These are phyloP conservation scores for Monilinia aucupariae DNA, from an alignment of 2,329 filamentous ascomycete genomes.

Conservation along the genomic window DNA sequence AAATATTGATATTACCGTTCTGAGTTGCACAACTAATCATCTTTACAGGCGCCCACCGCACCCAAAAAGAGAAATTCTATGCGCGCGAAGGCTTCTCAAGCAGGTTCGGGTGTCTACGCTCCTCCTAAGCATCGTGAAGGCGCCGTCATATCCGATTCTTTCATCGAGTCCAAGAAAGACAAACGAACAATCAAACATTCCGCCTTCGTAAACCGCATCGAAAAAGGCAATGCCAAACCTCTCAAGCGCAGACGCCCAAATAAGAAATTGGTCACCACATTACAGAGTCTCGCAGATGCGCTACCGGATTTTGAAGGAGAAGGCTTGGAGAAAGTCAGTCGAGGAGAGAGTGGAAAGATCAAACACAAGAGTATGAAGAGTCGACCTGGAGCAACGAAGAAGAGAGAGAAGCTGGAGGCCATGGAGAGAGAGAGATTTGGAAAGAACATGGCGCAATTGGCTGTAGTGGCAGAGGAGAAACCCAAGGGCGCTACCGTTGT, in stretches of 20 bases:
- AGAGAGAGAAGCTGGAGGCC: slow-evolving; percentile 72
- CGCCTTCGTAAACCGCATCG: slow-evolving; percentile 69
- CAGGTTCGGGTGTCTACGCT: slow-evolving; percentile 39
- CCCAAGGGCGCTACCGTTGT: slow-evolving; percentile 10
- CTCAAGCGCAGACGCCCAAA: slow-evolving; percentile 62
- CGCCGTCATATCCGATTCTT: slow-evolving; percentile 49
- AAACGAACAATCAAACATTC: slow-evolving; percentile 80
- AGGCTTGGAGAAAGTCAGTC: slow-evolving; percentile 37
- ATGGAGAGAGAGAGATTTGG: slow-evolving; percentile 80
- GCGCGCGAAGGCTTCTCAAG: slow-evolving; percentile 51
- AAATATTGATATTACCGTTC: not conserved
- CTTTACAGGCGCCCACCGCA: slow-evolving; percentile 38
- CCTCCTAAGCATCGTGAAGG: slow-evolving; percentile 39
- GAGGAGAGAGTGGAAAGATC: slow-evolving; percentile 54
- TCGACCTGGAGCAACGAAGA: slow-evolving; percentile 73
- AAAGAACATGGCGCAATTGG: slow-evolving; percentile 72
- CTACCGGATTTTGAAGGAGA: slow-evolving; percentile 54
- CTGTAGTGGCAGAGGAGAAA: slow-evolving; percentile 15
- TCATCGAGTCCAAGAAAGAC: slow-evolving; percentile 72
- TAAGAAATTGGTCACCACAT: slow-evolving; percentile 72
- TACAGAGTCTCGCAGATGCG: slow-evolving; percentile 74
- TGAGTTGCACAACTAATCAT: slow-evolving; percentile 21
- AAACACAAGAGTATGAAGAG: slow-evolving; percentile 69
- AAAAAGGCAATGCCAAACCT: slow-evolving; percentile 51
- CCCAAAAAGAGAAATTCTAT: slow-evolving; percentile 52